Evolutionary conservation across 148 eudicot species (phyloP), one percentile per base, ranked within the genome.

Genomic region (Chenopodium suecicum): DNA sequence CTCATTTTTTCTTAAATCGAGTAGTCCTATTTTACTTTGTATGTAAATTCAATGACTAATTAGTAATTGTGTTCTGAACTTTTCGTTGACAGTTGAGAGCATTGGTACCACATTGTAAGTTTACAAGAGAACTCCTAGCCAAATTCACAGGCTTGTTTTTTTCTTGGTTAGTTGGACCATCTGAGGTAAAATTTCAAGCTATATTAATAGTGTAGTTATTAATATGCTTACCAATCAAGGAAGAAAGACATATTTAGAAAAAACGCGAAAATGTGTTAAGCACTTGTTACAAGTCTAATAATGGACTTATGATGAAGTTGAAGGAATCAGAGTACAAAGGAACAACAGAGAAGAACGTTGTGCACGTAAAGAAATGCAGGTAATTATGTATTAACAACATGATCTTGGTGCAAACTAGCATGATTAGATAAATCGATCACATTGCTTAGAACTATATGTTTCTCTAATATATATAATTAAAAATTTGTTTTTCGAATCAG

Each of bases 331-430:
- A 94, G 78, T 63, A 92, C 48, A 74, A 92, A 0, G 97, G 97
- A 62, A 84, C 41, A 89, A 79, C 9, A 75, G 97, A 96, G 91
- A 96, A 88, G 84, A 94, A 92, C 48, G 90, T 90, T 29, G 93
- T 91, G 76, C 82, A 90, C 84, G 84, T 96, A 63, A 89, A 87
- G 75, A 94, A 94, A 90, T 96, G 99, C 98, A 96, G 99, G 99
- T 96, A 86, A 72, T 27, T 27, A 27, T 17, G 2, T 16, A 13
- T 1, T 46, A 72, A 3, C 7, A 31, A 10, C 37, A 23, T 44
- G 25, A 52, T 62, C 63, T 77, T 60, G 76, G 44, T 41, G 7
- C 44, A 41, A 41, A 41, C 44, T 41, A 41, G 8, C 52, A 16
- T 75, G 14, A 16, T 75, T 74, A 74, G 62, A 58, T 22, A 25